A percentile compares a stretch with the other conserved stretches of the same genome.
phyloP scores from a whole-genome alignment of 345 rosid species.

The Populus tremula region DNA sequence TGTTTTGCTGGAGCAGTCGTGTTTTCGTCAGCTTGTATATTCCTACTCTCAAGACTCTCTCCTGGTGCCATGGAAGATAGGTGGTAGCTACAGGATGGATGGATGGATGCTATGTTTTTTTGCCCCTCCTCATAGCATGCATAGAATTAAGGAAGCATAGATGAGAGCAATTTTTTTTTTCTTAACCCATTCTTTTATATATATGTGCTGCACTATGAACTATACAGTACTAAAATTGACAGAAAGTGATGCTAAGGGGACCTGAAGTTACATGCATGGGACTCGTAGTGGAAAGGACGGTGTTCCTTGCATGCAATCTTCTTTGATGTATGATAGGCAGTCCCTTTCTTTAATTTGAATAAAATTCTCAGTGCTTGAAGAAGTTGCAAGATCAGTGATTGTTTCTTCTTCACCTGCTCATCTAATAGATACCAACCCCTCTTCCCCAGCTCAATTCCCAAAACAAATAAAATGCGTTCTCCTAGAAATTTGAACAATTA shows the following conservation, averaged over 20 bases:
- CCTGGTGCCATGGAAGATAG: background rate
- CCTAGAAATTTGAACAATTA: background rate
- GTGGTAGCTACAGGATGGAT: background rate
- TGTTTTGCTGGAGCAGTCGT: constrained; percentile 64
- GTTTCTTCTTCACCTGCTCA: background rate
- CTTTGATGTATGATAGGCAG: background rate
- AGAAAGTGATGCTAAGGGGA: background rate
- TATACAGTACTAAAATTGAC: background rate
- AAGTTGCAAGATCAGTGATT: background rate
- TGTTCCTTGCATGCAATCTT: background rate
- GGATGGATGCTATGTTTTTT: background rate
- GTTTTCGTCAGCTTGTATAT: constrained; percentile 52
- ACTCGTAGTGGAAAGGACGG: background rate
- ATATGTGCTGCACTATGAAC: background rate
- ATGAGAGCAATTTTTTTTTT: background rate
- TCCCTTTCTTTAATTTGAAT: background rate
- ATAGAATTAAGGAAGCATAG: background rate
- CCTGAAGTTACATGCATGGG: no score
- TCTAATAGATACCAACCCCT: no score
- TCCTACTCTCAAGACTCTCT: constrained; percentile 58
- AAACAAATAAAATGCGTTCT: background rate
- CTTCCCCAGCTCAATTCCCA: background rate
- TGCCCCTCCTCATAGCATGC: background rate
- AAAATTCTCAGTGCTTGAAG: background rate
- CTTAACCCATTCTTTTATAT: background rate